Evolutionary conservation across 1,284 basidiomycete genomes (phyloP).

Genomic region (Puccinia novopanici): DNA sequence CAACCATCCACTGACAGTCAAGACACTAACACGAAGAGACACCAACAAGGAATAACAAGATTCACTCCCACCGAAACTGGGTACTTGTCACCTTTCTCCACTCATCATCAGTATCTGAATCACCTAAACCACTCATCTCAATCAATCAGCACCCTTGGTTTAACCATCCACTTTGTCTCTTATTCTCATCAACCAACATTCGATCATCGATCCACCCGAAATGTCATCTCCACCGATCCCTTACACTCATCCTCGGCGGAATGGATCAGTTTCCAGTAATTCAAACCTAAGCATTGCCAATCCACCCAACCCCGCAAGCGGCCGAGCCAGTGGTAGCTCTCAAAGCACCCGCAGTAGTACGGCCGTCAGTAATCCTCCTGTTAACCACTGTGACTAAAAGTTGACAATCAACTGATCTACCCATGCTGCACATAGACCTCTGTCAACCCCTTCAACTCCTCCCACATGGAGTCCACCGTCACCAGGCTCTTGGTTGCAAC

Average conservation of each 20-base stretch:
- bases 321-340: conserved; percentile 34
- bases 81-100: too few species aligned
- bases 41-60: too few species aligned
- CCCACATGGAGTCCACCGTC: conserved; percentile 79
- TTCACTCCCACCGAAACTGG: too few species aligned
- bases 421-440: neutral
- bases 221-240: conserved; percentile 12
- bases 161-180: neutral
- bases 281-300: conserved; percentile 1
- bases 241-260: neutral
- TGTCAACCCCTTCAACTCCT: conserved; percentile 44
- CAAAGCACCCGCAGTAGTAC: conserved; percentile 38
- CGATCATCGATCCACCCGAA: neutral
- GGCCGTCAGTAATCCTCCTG: neutral
- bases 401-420: neutral
- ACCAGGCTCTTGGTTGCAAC: conserved; percentile 91
- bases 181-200: neutral
- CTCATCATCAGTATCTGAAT: too few species aligned
- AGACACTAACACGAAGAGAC: too few species aligned
- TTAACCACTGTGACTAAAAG: neutral
- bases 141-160: too few species aligned
- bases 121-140: too few species aligned
- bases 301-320: neutral
- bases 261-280: conserved; percentile 4
- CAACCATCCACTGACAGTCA: too few species aligned